Evolutionary conservation across 345 rosid species (phyloP).

Genomic region (Tarenaya hassleriana): DNA sequence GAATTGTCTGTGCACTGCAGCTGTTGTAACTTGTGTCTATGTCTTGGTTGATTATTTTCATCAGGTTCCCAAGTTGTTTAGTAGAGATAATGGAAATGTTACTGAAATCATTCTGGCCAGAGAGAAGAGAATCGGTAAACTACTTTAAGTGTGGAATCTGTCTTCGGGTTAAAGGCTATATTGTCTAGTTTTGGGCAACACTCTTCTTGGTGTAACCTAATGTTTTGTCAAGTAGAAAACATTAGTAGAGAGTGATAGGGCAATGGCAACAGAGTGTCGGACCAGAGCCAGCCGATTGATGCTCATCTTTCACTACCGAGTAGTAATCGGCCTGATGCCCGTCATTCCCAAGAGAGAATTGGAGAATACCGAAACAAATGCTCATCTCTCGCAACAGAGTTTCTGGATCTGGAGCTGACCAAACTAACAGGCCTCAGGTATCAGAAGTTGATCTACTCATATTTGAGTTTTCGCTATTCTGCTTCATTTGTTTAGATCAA

Average conservation of each 20-base stretch:
- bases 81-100: neutral
- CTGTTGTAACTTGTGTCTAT: too few species aligned
- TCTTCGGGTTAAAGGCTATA: neutral
- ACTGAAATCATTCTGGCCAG: neutral
- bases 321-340: too few species aligned
- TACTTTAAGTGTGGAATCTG: neutral
- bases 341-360: too few species aligned
- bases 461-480: too few species aligned
- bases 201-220: slow-evolving; percentile 3
- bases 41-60: too few species aligned
- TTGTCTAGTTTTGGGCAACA: neutral
- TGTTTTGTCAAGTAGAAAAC: neutral
- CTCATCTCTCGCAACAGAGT: too few species aligned
- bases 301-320: neutral
- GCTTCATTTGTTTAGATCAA: too few species aligned
- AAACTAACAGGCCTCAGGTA: slow-evolving; percentile 25
- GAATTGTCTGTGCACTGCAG: too few species aligned
- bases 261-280: neutral
- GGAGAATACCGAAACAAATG: too few species aligned
- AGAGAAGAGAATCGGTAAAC: too few species aligned
- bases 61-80: neutral
- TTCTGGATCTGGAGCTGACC: neutral
- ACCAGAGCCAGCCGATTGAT: neutral
- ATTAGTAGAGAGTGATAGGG: too few species aligned
- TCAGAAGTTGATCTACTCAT: too few species aligned